Conservation (phyloP, 805 yeast species). For the Pichia paraexigua region DNA sequence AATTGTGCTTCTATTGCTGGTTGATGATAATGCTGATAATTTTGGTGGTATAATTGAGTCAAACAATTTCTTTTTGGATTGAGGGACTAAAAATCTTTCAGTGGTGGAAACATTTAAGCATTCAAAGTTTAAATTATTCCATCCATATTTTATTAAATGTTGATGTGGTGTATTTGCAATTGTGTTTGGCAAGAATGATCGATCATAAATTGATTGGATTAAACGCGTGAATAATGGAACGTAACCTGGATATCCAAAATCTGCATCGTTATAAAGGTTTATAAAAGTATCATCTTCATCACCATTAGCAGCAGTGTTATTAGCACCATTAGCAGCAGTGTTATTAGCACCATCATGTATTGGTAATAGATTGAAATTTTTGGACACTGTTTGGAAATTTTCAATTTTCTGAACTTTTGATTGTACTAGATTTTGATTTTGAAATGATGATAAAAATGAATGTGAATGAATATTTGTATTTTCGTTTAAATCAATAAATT, state of each 20-base stretch:
- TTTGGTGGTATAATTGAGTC: slow-evolving; percentile 20
- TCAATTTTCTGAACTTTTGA: slow-evolving; percentile 24
- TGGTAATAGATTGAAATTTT: slow-evolving; percentile 45
- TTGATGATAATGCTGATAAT: slow-evolving; percentile 9
- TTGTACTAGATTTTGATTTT: neutral
- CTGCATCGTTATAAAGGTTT: slow-evolving; percentile 34
- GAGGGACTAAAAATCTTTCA: slow-evolving; percentile 27
- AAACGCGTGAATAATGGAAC: slow-evolving; percentile 70
- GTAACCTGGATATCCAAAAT: slow-evolving; percentile 70
- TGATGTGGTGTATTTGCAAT: slow-evolving; percentile 1
- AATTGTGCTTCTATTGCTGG: slow-evolving; percentile 21
- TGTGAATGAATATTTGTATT: neutral
- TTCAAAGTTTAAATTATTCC: slow-evolving; percentile 33
- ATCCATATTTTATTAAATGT: slow-evolving; percentile 31
- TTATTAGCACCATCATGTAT: slow-evolving; percentile 7
- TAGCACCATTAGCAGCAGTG: slow-evolving; percentile 17
- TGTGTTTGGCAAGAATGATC: slow-evolving; percentile 32
- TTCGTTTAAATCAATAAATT: slow-evolving; percentile 14
- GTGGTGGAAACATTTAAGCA: slow-evolving; percentile 33
- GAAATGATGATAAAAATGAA: slow-evolving; percentile 16
- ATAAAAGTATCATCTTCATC: slow-evolving; percentile 15
- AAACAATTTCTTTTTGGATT: slow-evolving; percentile 22
- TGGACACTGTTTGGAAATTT: slow-evolving; percentile 27
- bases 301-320: slow-evolving; percentile 13
- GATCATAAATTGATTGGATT: slow-evolving; percentile 57